Evolutionary conservation across 768 basidiomycete species (phyloP).

Genomic region (Galerina sulciceps): DNA sequence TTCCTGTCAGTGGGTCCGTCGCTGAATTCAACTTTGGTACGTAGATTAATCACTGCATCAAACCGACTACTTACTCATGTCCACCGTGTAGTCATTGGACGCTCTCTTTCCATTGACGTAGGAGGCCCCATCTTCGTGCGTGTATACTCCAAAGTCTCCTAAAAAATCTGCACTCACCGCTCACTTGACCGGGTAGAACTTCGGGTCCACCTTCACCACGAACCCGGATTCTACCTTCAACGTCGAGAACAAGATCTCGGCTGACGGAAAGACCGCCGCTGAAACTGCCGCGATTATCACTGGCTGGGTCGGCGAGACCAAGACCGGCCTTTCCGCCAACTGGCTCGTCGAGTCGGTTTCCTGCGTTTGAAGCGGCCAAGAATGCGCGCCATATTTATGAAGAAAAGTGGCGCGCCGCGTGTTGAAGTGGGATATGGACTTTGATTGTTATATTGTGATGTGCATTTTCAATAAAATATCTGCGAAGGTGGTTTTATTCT

Average conservation of each 20-base stretch:
- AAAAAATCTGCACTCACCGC: background rate
- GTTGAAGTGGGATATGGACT: too few relatives aligned
- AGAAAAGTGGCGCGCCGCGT: too few relatives aligned
- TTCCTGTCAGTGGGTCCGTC: background rate
- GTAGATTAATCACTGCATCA: background rate
- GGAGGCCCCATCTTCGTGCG: conserved; percentile 1
- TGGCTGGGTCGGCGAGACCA: background rate
- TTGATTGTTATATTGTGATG: too few relatives aligned
- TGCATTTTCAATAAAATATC: too few relatives aligned
- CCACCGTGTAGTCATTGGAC: background rate
- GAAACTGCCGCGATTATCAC: conserved; percentile 1
- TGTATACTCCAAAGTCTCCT: background rate
- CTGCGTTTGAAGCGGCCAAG: background rate
- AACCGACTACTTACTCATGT: background rate
- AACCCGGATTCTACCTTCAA: conserved; percentile 7
- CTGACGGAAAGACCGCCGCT: background rate
- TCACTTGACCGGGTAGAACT: background rate
- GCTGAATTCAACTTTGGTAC: background rate
- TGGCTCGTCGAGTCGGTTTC: conserved; percentile 4
- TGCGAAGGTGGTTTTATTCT: too few relatives aligned
- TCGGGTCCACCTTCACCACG: background rate
- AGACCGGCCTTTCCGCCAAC: background rate
- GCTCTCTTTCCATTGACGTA: background rate
- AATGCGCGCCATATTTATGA: too few relatives aligned
- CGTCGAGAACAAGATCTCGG: background rate